Conservation (phyloP, 176 grass and related monocot species). For the Rhynchospora pubera region DNA sequence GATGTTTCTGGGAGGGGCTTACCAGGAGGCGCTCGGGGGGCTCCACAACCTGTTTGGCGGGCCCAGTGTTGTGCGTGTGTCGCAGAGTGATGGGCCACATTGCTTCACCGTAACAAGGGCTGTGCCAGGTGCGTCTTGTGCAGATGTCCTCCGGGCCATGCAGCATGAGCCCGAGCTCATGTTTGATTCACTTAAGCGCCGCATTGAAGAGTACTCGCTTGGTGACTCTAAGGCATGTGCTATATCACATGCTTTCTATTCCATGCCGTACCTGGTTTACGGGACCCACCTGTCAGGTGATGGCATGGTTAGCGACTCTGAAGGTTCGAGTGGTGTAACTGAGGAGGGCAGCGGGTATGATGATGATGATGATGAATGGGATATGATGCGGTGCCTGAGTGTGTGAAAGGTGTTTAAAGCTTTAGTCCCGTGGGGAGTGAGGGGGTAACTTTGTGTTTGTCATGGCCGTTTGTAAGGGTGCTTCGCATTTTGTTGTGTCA, state of each 20-base stretch:
- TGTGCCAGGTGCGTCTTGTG: constrained; percentile 53
- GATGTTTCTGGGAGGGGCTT: constrained; percentile 96
- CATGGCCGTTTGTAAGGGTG: constrained; percentile 41
- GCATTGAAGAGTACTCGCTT: constrained; percentile 32
- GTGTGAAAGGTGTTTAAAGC: constrained; percentile 36
- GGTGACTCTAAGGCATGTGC: constrained; percentile 18
- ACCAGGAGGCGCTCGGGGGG: constrained; percentile 91
- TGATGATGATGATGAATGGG: constrained; percentile 73
- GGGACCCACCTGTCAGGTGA: constrained; percentile 13
- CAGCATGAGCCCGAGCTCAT: constrained; percentile 94
- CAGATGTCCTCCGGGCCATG: constrained; percentile 83
- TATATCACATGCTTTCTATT: constrained; percentile 44
- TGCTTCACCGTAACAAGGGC: constrained; percentile 82
- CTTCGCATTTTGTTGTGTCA: constrained; percentile 41
- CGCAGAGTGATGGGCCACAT: constrained; percentile 74
- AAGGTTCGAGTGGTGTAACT: constrained; percentile 30
- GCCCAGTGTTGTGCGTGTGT: constrained; percentile 82
- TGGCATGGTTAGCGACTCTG: constrained; percentile 56
- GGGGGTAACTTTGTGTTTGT: constrained; percentile 9
- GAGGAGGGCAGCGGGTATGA: constrained; percentile 28
- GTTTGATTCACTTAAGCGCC: constrained; percentile 68
- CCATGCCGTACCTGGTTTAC: constrained; percentile 77
- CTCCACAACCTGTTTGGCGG: constrained; percentile 94
- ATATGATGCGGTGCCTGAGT: constrained; percentile 74
- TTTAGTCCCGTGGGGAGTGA: background rate